Conservation (phyloP, 768 basidiomycete species). For the Pleurotus pulmonarius region DNA sequence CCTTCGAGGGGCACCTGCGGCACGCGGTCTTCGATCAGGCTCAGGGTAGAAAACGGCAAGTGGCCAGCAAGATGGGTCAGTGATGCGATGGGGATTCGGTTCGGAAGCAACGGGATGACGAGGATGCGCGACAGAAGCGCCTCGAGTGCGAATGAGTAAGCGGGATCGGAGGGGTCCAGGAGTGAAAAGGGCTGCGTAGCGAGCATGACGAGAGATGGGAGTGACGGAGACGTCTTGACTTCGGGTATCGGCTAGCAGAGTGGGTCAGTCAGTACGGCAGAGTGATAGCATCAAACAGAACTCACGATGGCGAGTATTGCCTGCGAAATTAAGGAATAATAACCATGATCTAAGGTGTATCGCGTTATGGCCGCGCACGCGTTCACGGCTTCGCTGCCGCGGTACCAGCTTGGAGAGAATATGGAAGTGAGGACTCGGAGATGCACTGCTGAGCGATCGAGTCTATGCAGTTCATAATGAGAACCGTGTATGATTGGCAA, state of each 20-base stretch:
- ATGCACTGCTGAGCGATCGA: constrained; percentile 50
- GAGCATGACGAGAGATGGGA: constrained; percentile 48
- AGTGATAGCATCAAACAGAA: constrained; percentile 9
- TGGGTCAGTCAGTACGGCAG: constrained; percentile 1
- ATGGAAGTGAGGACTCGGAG: constrained; percentile 49
- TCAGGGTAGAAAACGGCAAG: constrained; percentile 48
- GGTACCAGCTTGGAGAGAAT: constrained; percentile 25
- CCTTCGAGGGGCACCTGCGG: constrained; percentile 22
- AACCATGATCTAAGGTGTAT: constrained; percentile 44
- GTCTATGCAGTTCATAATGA: neutral
- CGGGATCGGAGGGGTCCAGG: constrained; percentile 21
- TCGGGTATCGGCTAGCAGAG: constrained; percentile 43
- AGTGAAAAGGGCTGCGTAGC: constrained; percentile 35
- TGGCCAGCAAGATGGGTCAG: constrained; percentile 63
- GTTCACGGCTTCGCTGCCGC: neutral
- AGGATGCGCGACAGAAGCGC: constrained; percentile 54
- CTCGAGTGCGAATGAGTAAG: constrained; percentile 24
- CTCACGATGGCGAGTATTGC: constrained; percentile 51
- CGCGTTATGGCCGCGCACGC: constrained; percentile 28
- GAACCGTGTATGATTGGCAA: neutral
- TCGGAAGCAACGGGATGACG: constrained; percentile 73
- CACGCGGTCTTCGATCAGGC: constrained; percentile 18
- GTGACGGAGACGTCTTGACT: constrained; percentile 48
- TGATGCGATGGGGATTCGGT: constrained; percentile 59
- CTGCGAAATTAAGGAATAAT: constrained; percentile 38